These are phyloP conservation scores for Hypoxylon lenormandii DNA, from an alignment of 495 filamentous ascomycete species.

Conservation along the genomic window DNA sequence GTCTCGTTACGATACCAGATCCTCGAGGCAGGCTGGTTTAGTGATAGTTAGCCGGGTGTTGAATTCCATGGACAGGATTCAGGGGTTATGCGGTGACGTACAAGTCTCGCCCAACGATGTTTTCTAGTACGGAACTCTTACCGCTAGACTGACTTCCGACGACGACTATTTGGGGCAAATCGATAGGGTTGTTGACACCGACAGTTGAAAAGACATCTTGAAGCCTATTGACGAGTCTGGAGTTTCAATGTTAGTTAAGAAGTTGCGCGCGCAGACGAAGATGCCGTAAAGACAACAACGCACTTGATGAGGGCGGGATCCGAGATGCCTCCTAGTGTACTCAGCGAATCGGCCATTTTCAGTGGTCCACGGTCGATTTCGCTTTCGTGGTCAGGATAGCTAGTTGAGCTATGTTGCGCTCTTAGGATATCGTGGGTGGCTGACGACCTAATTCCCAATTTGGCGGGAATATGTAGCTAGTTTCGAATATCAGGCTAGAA, in stretches of 20 bases:
- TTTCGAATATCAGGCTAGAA: conserved; percentile 21
- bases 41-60: conserved; percentile 22
- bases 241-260: conserved; percentile 39
- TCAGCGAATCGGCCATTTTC: conserved; percentile 52
- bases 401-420: conserved; percentile 18
- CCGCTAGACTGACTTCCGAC: conserved; percentile 99
- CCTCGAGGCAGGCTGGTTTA: conserved; percentile 86
- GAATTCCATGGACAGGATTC: conserved; percentile 14
- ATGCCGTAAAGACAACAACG: conserved; percentile 50
- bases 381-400: conserved; percentile 14
- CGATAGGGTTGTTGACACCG: conserved; percentile 98
- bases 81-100: conserved; percentile 61
- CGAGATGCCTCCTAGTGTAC: conserved; percentile 65
- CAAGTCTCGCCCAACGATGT: conserved; percentile 99
- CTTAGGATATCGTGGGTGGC: conserved; percentile 1
- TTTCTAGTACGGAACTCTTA: conserved; percentile 99
- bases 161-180: conserved; percentile 97
- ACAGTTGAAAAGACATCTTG: conserved; percentile 99
- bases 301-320: conserved; percentile 72
- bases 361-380: conserved; percentile 4
- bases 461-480: conserved; percentile 10
- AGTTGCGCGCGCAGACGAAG: conserved; percentile 34
- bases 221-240: conserved; percentile 96
- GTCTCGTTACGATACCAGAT: conserved; percentile 95
- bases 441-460: conserved; percentile 16